Base-by-base conservation (phyloP, 2,329 filamentous ascomycete species). In the Thelonectria rubi region DNA sequence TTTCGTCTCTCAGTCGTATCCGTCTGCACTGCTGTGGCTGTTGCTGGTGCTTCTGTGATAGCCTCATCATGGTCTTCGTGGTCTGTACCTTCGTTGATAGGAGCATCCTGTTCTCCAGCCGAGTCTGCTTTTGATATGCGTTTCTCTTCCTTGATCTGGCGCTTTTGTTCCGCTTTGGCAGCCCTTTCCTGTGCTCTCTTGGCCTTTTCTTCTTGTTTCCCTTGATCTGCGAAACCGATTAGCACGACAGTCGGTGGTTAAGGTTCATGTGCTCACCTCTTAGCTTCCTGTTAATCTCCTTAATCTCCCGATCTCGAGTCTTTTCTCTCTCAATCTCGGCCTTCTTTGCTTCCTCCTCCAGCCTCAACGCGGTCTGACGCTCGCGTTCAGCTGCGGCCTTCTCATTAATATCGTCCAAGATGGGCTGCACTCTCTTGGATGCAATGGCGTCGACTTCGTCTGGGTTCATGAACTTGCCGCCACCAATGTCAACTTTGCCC, bases 391-490 rank as follows among this genome's bases (percentile, higher is more conserved):
- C 83, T 72, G 93, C 90, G 0, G 91, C 91, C 72, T 89, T 91
- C 53, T 91, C 88, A 55, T 89, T 88, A 64, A 97, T 95, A 66
- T 96, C 91, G 67, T 97, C 90, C 6, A 97, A 76, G 0, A 95
- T 88, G 5, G 94, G 94, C 74, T 94, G 91, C 15, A 97, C 85
- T 67, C 89, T 88, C 47, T 85, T 87, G 12, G 87, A 85, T 3
- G 94, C 94, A 67, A 97, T 91, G 6, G 87, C 87, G 65, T 97
- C 88, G 15, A 97, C 87, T 49, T 93, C 91, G 5, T 87, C 82
- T 68, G 90, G 88, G 39, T 93, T 87, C 81, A 97, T 88, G 71
- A 89, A 93, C 71, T 86, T 92, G 8, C 93, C 92, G 46, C 91
- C 90, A 5, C 94, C 94, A 56, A 97, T 87, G 65, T 95, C 80